Evolutionary conservation across 2,329 filamentous ascomycete genomes (phyloP), one percentile per base, ranked within the genome.

Genomic region (Coleophoma crateriformis): DNA sequence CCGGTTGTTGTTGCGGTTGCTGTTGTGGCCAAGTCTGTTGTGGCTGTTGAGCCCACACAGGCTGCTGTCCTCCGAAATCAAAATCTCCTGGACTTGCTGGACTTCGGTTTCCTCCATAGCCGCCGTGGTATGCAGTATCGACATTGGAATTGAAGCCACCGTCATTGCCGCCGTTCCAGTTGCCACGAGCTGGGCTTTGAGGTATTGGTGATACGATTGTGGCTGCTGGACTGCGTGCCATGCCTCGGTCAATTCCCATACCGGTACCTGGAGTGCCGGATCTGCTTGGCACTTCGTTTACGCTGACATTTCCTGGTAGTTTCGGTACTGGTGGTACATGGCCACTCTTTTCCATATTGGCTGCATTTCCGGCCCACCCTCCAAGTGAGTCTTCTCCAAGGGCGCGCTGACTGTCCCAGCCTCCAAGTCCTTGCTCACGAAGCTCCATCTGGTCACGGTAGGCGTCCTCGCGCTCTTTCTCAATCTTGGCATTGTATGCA

Each of bases 331-430:
- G 45, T 20, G 54, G 48, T 33, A 46, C 33, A 11, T 51, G 48
- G 12, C 43, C 43, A 17, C 14, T 17, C 35, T 38, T 38, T 37
- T 35, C 33, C 10, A 48, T 47, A 37, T 52, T 8, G 20, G 33
- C 33, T 22, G 45, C 15, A 44, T 47, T 49, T 33, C 53, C 50
- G 35, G 54, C 56, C 60, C 59, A 63, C 17, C 60, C 60, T 35
- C 61, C 61, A 3, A 61, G 47, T 10, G 56, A 57, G 52, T 64
- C 61, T 8, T 61, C 60, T 14, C 59, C 60, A 44, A 58, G 58
- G 4, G 53, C 53, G 13, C 49, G 45, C 2, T 57, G 20, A 5
- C 32, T 53, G 32, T 62, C 56, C 51, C 53, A 64, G 3, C 61
- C 60, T 22, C 60, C 60, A 10, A 59, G 42, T 14, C 62, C 61